Percentiles rank a stretch among this genome's conserved stretches.
Evolutionary conservation across 2,329 filamentous ascomycete genomes (phyloP).

Genomic region (Alternaria conjuncta): DNA sequence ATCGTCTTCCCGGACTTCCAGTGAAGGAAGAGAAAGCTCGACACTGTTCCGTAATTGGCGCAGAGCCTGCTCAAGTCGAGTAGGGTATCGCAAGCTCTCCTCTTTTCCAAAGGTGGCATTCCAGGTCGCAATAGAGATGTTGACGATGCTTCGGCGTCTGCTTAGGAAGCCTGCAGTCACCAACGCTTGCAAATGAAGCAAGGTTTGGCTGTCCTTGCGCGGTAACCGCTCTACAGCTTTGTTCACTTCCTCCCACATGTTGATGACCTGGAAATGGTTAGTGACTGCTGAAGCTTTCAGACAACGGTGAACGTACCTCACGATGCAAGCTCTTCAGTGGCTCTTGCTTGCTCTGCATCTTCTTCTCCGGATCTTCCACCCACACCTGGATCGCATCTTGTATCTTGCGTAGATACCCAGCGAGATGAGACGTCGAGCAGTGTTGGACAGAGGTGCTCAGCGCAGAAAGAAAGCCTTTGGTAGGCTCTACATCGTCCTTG

Average conservation of each 20-base stretch:
- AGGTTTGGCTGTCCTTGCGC: slow-evolving; percentile 62
- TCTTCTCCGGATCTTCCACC: slow-evolving; percentile 63
- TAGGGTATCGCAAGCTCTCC: slow-evolving; percentile 68
- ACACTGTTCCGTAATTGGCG: slow-evolving; percentile 64
- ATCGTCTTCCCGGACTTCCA: slow-evolving; percentile 48
- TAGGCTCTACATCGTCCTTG: slow-evolving; percentile 45
- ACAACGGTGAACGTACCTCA: slow-evolving; percentile 23
- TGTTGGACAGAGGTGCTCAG: slow-evolving; percentile 52
- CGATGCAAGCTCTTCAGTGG: slow-evolving; percentile 28
- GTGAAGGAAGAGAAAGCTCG: slow-evolving; percentile 58
- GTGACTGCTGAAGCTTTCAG: slow-evolving; percentile 16
- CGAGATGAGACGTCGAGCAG: slow-evolving; percentile 56
- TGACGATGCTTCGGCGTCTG: slow-evolving; percentile 57
- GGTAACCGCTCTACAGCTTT: slow-evolving; percentile 62
- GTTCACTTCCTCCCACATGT: slow-evolving; percentile 56
- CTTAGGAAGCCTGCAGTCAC: slow-evolving; percentile 62
- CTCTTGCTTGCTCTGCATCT: slow-evolving; percentile 35
- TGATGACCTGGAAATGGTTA: slow-evolving; percentile 34
- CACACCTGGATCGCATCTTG: slow-evolving; percentile 69
- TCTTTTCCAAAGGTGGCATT: slow-evolving; percentile 71
- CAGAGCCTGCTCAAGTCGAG: slow-evolving; percentile 67
- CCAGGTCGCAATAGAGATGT: slow-evolving; percentile 67
- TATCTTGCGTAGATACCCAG: slow-evolving; percentile 64
- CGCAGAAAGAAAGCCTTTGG: slow-evolving; percentile 60
- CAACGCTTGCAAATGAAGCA: slow-evolving; percentile 61